Percentiles rank a stretch among this genome's conserved stretches.
phyloP scores from a whole-genome alignment of 1,139 yeast genomes.

The Blastobotrys capitulatus region DNA sequence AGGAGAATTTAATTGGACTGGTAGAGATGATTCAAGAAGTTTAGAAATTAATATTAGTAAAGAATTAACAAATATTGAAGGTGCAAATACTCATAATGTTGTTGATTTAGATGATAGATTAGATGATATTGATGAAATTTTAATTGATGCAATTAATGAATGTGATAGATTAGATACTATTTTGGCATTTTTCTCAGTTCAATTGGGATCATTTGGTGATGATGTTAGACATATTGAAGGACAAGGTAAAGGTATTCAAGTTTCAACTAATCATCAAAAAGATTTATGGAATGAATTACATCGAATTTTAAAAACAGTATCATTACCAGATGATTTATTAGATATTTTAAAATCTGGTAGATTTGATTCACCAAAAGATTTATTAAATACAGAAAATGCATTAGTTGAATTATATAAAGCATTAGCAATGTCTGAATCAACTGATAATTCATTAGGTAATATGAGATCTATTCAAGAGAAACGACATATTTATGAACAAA shows the following conservation, averaged over 20 bases:
- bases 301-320: constrained; percentile 62
- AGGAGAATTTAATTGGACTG: constrained; percentile 70
- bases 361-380: constrained; percentile 44
- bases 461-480: constrained; percentile 75
- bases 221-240: constrained; percentile 69
- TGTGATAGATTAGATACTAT: constrained; percentile 59
- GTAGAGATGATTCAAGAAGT: constrained; percentile 54
- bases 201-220: constrained; percentile 54
- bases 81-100: constrained; percentile 44
- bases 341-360: constrained; percentile 43
- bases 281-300: constrained; percentile 62
- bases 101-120: constrained; percentile 41
- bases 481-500: constrained; percentile 53
- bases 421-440: constrained; percentile 22
- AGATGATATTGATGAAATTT: constrained; percentile 41
- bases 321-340: constrained; percentile 55
- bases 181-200: constrained; percentile 52
- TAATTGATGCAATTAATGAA: constrained; percentile 49
- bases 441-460: constrained; percentile 46
- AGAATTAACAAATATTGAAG: constrained; percentile 48
- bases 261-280: constrained; percentile 77
- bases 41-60: constrained; percentile 52
- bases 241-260: constrained; percentile 79
- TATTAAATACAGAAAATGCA: constrained; percentile 50
- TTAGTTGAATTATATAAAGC: constrained; percentile 62